phyloP scores from a whole-genome alignment of 2,329 filamentous ascomycete genomes.

The Epichloe typhina region DNA sequence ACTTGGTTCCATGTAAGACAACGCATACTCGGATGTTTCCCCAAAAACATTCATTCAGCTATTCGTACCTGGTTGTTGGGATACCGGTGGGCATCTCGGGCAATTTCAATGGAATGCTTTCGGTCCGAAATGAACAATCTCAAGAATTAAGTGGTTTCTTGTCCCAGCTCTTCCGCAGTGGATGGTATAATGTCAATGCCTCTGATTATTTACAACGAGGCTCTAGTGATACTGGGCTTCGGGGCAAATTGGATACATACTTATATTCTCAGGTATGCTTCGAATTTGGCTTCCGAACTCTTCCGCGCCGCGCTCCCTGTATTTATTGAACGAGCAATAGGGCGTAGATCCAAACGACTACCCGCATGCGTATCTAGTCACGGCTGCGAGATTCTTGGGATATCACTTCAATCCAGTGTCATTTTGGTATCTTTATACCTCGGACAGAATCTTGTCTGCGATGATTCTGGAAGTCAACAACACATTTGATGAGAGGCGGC shows the following conservation, averaged over 20 bases:
- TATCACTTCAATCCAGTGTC: slow-evolving; percentile 66
- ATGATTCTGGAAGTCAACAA: slow-evolving; percentile 67
- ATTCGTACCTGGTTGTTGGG: slow-evolving; percentile 58
- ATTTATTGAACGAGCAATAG: slow-evolving; percentile 23
- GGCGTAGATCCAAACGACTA: slow-evolving; percentile 45
- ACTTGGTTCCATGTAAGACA: slow-evolving; percentile 52
- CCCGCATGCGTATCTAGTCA: slow-evolving; percentile 57
- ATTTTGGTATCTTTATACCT: slow-evolving; percentile 65
- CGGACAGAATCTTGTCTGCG: slow-evolving; percentile 40
- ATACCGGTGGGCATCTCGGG: slow-evolving; percentile 52
- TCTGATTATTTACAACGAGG: slow-evolving; percentile 49
- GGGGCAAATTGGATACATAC: slow-evolving; percentile 48
- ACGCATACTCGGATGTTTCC: slow-evolving; percentile 56
- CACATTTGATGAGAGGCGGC: slow-evolving; percentile 56
- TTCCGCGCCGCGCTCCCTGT: slow-evolving; percentile 6
- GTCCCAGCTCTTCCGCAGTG: slow-evolving; percentile 2
- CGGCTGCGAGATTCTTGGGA: slow-evolving; percentile 53
- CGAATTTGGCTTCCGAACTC: not conserved
- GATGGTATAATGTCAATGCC: slow-evolving; percentile 48
- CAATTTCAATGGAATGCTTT: slow-evolving; percentile 41
- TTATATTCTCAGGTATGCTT: slow-evolving; percentile 40
- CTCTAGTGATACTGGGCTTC: slow-evolving; percentile 35
- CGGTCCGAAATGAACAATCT: slow-evolving; percentile 21
- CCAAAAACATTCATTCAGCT: slow-evolving; percentile 52
- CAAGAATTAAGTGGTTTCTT: not conserved